These are phyloP conservation scores for Magnolia sinica DNA, from an alignment of 164 flowering plant species.

Conservation along the genomic window DNA sequence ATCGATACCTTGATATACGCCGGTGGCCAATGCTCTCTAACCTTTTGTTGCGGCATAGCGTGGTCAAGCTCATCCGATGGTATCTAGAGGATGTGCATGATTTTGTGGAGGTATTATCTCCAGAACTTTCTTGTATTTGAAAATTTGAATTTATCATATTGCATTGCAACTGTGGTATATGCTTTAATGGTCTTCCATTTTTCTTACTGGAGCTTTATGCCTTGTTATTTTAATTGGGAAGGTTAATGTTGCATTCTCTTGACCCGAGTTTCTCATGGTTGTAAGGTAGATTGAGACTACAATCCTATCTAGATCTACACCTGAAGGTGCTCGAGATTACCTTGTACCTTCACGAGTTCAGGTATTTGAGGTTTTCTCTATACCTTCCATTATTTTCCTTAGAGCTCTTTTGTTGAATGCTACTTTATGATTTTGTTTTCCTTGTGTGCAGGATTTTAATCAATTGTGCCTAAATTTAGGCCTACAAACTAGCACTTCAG, in stretches of 20 bases:
- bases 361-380: conserved; percentile 36
- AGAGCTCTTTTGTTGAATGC: not conserved
- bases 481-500: too few species aligned
- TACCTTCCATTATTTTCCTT: not conserved
- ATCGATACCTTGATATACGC: conserved; percentile 84
- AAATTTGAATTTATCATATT: not conserved
- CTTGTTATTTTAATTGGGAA: not conserved
- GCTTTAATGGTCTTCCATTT: not conserved
- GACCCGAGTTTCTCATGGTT: conserved; percentile 40
- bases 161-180: not conserved
- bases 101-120: conserved; percentile 78
- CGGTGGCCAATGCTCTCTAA: conserved; percentile 71
- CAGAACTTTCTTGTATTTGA: not conserved
- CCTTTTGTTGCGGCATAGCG: conserved; percentile 68
- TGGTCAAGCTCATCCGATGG: conserved; percentile 77
- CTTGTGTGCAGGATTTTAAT: too few species aligned
- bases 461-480: too few species aligned
- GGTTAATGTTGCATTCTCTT: conserved; percentile 15
- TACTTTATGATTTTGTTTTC: too few species aligned
- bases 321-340: conserved; percentile 98
- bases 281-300: conserved; percentile 96
- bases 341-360: conserved; percentile 95
- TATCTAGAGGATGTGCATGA: conserved; percentile 75
- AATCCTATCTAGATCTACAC: conserved; percentile 88
- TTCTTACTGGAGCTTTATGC: not conserved